A percentile compares a stretch with the other conserved stretches of the same genome.
Evolutionary conservation across 441 rosid genomes (phyloP).

Genomic region (Aquilaria agallochum): DNA sequence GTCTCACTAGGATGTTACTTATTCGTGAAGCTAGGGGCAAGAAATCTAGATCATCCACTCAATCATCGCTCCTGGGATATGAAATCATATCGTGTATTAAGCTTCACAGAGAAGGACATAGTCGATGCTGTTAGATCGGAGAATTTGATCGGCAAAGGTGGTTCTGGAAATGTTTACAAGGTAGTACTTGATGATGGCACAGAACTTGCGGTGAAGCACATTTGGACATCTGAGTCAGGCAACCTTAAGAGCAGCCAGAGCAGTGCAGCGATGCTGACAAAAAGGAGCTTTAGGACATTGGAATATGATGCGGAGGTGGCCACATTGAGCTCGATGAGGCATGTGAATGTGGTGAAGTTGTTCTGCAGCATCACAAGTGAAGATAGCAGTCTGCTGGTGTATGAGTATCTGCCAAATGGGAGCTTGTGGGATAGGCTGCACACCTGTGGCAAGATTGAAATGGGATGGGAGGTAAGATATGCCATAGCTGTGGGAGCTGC

Average conservation of each 20-base stretch:
- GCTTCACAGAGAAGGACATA: slow-evolving; percentile 48
- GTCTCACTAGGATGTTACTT: slow-evolving; percentile 24
- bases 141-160: slow-evolving; percentile 60
- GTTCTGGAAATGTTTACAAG: slow-evolving; percentile 59
- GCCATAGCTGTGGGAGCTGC: slow-evolving; percentile 54
- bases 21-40: slow-evolving; percentile 22
- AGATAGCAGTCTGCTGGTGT: slow-evolving; percentile 52
- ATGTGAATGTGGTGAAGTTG: slow-evolving; percentile 58
- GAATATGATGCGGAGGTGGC: slow-evolving; percentile 54
- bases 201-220: slow-evolving; percentile 62
- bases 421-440: slow-evolving; percentile 64
- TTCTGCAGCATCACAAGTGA: slow-evolving; percentile 63
- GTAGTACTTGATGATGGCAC: slow-evolving; percentile 40
- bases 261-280: slow-evolving; percentile 27
- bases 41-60: slow-evolving; percentile 16
- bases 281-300: slow-evolving; percentile 17
- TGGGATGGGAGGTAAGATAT: slow-evolving; percentile 49
- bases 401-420: slow-evolving; percentile 54
- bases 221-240: slow-evolving; percentile 25
- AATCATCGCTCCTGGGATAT: slow-evolving; percentile 40
- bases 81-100: slow-evolving; percentile 37
- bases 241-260: slow-evolving; percentile 23
- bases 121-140: slow-evolving; percentile 39
- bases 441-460: slow-evolving; percentile 32
- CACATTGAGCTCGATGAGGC: slow-evolving; percentile 45